phyloP scores from a whole-genome alignment of 148 eudicot genomes.

The Amaranthus palmeri region DNA sequence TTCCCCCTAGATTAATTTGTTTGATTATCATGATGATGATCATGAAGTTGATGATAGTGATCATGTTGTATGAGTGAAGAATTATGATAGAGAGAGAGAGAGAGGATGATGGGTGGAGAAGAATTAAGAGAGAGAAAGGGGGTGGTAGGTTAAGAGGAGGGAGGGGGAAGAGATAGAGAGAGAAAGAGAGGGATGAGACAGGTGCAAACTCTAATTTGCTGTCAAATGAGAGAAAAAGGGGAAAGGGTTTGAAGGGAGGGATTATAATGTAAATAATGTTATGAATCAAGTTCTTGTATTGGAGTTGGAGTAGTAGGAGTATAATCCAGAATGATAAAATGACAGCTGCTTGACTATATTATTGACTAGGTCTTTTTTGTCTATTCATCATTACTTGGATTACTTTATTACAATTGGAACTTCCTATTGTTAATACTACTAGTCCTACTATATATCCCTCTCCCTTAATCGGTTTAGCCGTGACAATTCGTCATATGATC shows the following conservation, averaged over 20 bases:
- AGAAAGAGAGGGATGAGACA: constrained; percentile 38
- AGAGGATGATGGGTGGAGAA: neutral
- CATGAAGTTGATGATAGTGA: too few relatives aligned
- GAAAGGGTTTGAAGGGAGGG: constrained; percentile 9
- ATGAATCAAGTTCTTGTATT: too few relatives aligned
- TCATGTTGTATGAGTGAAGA: neutral
- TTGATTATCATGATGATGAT: constrained; percentile 12
- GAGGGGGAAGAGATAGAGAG: constrained; percentile 10
- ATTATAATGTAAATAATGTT: neutral
- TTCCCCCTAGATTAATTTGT: neutral
- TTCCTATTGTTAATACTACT: neutral
- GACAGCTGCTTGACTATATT: constrained; percentile 64
- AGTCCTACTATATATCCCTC: neutral
- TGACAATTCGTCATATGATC: constrained; percentile 6
- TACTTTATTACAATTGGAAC: neutral
- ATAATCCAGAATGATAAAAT: constrained; percentile 30
- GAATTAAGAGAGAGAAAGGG: too few relatives aligned
- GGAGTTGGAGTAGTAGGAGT: constrained; percentile 13
- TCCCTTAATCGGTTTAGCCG: constrained; percentile 3
- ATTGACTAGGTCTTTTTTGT: constrained; percentile 34
- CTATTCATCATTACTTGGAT: constrained; percentile 17
- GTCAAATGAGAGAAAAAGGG: constrained; percentile 30
- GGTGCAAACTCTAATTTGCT: constrained; percentile 59
- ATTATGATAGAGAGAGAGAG: constrained; percentile 1
- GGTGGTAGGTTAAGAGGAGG: neutral